phyloP scores from a whole-genome alignment of 352 stramenopile species.

The Pilasporangium apinafurcum region DNA sequence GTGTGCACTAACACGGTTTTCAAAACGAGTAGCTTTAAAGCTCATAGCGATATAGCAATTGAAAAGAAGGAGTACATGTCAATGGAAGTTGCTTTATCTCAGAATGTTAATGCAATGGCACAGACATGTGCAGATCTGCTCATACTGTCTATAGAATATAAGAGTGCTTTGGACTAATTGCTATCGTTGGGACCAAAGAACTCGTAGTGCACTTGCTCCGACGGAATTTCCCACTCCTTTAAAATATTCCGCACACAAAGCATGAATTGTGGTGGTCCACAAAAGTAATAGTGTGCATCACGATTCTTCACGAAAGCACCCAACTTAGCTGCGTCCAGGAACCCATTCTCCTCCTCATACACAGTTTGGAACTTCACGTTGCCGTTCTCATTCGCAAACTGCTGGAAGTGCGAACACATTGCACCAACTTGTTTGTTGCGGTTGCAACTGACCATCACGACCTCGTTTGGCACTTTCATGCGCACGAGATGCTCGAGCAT shows the following conservation, averaged over 20 bases:
- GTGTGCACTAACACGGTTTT: no score
- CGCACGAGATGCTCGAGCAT: slow-evolving; percentile 38
- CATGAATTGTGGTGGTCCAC: slow-evolving; percentile 50
- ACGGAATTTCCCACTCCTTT: slow-evolving; percentile 24
- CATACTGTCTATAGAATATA: no score
- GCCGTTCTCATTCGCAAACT: slow-evolving; percentile 21
- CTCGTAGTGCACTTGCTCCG: slow-evolving; percentile 48
- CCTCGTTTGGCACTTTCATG: slow-evolving; percentile 15
- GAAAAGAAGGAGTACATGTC: no score
- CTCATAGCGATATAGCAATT: no score
- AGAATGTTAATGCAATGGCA: no score
- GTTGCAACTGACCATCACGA: no score
- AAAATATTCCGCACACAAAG: slow-evolving; percentile 24
- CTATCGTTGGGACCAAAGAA: slow-evolving; percentile 59
- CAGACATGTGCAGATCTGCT: no score
- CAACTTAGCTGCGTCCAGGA: slow-evolving; percentile 19
- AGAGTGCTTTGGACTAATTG: no score
- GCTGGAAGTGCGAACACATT: slow-evolving; percentile 30
- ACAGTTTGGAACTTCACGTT: slow-evolving; percentile 26
- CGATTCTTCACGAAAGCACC: slow-evolving; percentile 22
- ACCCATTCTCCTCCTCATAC: slow-evolving; percentile 10
- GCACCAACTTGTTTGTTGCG: no score
- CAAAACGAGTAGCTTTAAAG: no score
- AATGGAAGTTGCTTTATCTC: no score
- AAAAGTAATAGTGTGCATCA: slow-evolving; percentile 54